Evolutionary conservation across 140 eudicot genomes (phyloP).

Genomic region (Flaveria floridana): DNA sequence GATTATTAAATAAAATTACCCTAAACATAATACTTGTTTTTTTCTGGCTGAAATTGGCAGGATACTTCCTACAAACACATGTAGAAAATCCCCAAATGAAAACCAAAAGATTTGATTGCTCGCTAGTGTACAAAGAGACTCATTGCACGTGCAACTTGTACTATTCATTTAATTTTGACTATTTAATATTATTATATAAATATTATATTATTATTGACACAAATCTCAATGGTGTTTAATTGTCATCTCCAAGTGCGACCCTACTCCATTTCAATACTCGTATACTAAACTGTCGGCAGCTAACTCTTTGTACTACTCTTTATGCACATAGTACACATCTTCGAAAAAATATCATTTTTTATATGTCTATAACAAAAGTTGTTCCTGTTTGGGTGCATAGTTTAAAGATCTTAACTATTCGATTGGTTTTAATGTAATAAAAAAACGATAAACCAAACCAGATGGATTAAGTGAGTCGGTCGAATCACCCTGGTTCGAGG

Average conservation of each 20-base stretch:
- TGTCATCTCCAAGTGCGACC: constrained; percentile 40
- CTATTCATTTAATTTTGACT: constrained; percentile 38
- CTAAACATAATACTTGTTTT: not conserved
- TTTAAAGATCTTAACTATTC: too few species aligned
- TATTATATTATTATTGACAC: constrained; percentile 35
- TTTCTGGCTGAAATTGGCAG: constrained; percentile 9
- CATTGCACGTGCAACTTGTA: constrained; percentile 67
- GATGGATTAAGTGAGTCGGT: not conserved
- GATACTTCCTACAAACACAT: constrained; percentile 27
- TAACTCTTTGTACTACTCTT: constrained; percentile 26
- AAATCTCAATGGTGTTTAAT: constrained; percentile 49
- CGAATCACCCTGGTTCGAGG: too few species aligned
- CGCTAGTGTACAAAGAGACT: constrained; percentile 28
- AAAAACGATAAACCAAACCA: not conserved
- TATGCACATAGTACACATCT: constrained; percentile 18
- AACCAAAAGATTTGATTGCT: constrained; percentile 25
- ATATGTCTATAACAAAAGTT: not conserved
- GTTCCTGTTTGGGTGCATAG: not conserved
- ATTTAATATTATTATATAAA: constrained; percentile 17
- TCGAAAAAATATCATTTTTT: not conserved
- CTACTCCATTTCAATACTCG: constrained; percentile 32
- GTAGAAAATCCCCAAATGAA: constrained; percentile 29
- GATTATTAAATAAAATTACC: not conserved
- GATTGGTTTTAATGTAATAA: not conserved
- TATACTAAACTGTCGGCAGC: constrained; percentile 67